Percentiles rank a stretch among this genome's conserved stretches.
Conservation (phyloP, 2,329 filamentous ascomycete genomes). For the Tetracladium maxilliforme region DNA sequence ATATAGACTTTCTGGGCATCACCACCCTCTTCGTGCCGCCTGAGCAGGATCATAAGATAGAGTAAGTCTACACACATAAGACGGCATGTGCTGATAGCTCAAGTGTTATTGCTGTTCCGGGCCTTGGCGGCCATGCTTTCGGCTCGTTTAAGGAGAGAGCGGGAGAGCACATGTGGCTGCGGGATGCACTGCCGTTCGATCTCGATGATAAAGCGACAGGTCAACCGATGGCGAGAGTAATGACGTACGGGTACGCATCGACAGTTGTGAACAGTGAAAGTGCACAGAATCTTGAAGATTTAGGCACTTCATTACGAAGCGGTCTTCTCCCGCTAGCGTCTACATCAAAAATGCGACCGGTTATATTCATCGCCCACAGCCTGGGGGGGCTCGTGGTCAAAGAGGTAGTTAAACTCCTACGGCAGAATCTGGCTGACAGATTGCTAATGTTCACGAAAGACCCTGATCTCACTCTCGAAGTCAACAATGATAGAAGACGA, state of each 20-base stretch:
- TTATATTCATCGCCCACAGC: slow-evolving; percentile 9
- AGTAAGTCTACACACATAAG: too few relatives aligned
- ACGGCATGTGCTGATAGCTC: slow-evolving; percentile 1
- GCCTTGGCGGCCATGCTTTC: slow-evolving; percentile 4
- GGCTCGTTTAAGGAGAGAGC: slow-evolving; percentile 3
- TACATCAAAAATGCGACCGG: slow-evolving; percentile 5
- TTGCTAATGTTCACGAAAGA: too few relatives aligned
- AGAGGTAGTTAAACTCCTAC: slow-evolving; percentile 7
- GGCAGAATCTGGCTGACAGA: too few relatives aligned
- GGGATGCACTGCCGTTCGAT: slow-evolving; percentile 1
- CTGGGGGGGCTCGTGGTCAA: slow-evolving; percentile 10
- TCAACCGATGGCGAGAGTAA: too few relatives aligned
- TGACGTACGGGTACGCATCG: too few relatives aligned
- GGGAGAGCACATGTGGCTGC: slow-evolving; percentile 3
- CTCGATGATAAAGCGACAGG: too few relatives aligned
- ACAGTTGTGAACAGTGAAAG: too few relatives aligned
- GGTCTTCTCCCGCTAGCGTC: too few relatives aligned
- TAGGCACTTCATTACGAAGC: neutral
- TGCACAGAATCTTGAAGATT: neutral
- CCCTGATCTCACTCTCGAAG: too few relatives aligned
- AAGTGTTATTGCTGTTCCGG: slow-evolving; percentile 3
- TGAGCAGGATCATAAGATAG: too few relatives aligned
- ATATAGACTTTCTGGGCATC: too few relatives aligned
- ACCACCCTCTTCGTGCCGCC: too few relatives aligned
- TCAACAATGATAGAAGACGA: slow-evolving; percentile 4